Percentiles rank a stretch among this genome's conserved stretches.
These are phyloP conservation scores for Neofusicoccum ribis DNA, from an alignment of 2,329 filamentous ascomycete genomes.

Conservation along the genomic window DNA sequence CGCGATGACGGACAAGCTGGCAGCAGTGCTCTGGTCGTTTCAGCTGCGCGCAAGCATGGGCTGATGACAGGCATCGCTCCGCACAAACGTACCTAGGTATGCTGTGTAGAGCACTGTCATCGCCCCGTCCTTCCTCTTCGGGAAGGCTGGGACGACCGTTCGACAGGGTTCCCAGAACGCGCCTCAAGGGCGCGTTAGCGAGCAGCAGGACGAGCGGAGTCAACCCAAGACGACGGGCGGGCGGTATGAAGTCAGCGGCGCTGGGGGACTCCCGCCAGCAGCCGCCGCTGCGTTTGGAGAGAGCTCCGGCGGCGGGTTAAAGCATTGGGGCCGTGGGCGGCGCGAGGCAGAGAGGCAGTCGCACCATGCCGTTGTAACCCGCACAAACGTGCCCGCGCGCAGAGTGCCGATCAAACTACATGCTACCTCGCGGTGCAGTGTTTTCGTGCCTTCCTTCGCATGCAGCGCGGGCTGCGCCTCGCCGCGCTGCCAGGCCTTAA, in stretches of 20 bases:
- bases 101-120: not conserved
- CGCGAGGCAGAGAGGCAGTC: not conserved
- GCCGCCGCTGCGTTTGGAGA: slow-evolving; percentile 8
- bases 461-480: slow-evolving; percentile 1
- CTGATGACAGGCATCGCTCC: not conserved
- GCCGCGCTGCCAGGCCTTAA: slow-evolving; percentile 7
- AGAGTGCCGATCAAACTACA: not conserved
- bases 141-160: not conserved
- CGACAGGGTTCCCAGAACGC: not conserved
- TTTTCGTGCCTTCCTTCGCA: not conserved
- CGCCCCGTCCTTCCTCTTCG: not conserved
- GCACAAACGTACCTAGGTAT: not conserved
- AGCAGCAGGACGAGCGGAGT: not conserved
- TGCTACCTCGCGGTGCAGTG: not conserved
- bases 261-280: not conserved
- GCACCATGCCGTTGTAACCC: slow-evolving; percentile 6
- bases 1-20: not conserved
- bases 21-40: not conserved
- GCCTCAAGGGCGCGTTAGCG: not conserved
- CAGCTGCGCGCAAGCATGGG: not conserved
- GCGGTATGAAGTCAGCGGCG: slow-evolving; percentile 15
- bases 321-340: not conserved
- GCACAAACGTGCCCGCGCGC: not conserved
- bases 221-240: not conserved
- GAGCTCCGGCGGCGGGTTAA: not conserved